phyloP scores from a whole-genome alignment of 208 protist species.

The Wallacemonas sp. region DNA sequence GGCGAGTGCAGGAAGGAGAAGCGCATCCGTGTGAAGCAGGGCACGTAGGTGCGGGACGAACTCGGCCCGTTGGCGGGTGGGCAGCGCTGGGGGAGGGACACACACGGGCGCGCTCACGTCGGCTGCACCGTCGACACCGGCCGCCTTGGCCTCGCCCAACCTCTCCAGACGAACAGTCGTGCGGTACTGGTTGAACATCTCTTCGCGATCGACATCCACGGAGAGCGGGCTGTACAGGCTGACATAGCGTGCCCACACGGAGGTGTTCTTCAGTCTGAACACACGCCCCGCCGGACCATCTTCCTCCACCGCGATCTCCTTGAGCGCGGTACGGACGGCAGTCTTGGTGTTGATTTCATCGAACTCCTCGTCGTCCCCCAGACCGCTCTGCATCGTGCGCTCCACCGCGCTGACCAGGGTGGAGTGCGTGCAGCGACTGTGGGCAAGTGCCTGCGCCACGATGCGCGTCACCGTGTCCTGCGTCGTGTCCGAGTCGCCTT shows the following conservation, averaged over 20 bases:
- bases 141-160: background rate
- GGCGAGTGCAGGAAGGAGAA: slow-evolving; percentile 29
- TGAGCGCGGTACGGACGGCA: slow-evolving; percentile 17
- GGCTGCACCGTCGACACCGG: background rate
- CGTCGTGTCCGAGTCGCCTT: slow-evolving; percentile 17
- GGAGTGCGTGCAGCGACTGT: slow-evolving; percentile 8
- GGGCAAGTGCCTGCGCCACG: slow-evolving; percentile 27
- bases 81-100: slow-evolving; percentile 2
- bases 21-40: slow-evolving; percentile 70
- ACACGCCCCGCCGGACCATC: slow-evolving; percentile 19
- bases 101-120: slow-evolving; percentile 1
- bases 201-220: slow-evolving; percentile 24
- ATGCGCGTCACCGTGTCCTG: slow-evolving; percentile 15
- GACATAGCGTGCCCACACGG: slow-evolving; percentile 44
- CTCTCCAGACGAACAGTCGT: slow-evolving; percentile 16
- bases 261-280: slow-evolving; percentile 49
- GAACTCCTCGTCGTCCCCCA: slow-evolving; percentile 14
- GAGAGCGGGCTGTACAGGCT: slow-evolving; percentile 43
- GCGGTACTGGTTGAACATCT: slow-evolving; percentile 31
- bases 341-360: slow-evolving; percentile 1
- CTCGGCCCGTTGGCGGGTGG: slow-evolving; percentile 12
- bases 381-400: background rate
- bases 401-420: background rate
- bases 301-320: slow-evolving; percentile 36
- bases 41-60: slow-evolving; percentile 46